Percentiles rank a stretch among this genome's conserved stretches.
phyloP scores from a whole-genome alignment of 441 rosid species.

The Croton laevigatus region DNA sequence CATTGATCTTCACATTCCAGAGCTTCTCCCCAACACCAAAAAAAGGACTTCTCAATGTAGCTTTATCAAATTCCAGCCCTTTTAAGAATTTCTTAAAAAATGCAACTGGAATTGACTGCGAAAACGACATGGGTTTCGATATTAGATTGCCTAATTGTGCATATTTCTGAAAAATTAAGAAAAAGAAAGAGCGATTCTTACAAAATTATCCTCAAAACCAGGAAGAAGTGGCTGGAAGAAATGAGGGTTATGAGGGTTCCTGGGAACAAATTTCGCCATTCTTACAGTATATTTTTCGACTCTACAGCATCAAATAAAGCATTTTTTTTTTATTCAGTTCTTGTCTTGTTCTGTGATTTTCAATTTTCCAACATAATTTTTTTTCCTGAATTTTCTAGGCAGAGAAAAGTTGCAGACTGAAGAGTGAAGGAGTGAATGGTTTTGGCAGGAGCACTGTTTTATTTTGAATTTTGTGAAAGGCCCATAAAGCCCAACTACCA shows the following conservation, averaged over 20 bases:
- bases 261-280: not conserved
- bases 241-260: slow-evolving; percentile 11
- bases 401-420: too few relatives aligned
- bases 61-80: not conserved
- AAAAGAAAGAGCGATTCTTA: not conserved
- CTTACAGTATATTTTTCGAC: not conserved
- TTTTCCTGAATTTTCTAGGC: too few relatives aligned
- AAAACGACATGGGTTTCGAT: not conserved
- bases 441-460: too few relatives aligned
- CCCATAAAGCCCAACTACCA: not conserved
- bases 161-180: too few relatives aligned
- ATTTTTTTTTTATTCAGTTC: too few relatives aligned
- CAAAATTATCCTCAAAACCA: slow-evolving; percentile 15
- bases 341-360: too few relatives aligned
- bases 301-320: too few relatives aligned
- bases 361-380: too few relatives aligned
- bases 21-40: slow-evolving; percentile 6
- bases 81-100: slow-evolving; percentile 16
- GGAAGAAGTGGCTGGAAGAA: slow-evolving; percentile 30
- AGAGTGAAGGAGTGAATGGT: too few relatives aligned
- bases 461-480: too few relatives aligned
- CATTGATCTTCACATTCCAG: slow-evolving; percentile 18
- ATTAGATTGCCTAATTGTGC: too few relatives aligned
- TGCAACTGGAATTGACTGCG: slow-evolving; percentile 24
- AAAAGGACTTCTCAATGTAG: slow-evolving; percentile 6